A percentile compares a stretch with the other conserved stretches of the same genome.
Evolutionary conservation across 1,284 basidiomycete genomes (phyloP).

Genomic region (Trichosporon faecale): DNA sequence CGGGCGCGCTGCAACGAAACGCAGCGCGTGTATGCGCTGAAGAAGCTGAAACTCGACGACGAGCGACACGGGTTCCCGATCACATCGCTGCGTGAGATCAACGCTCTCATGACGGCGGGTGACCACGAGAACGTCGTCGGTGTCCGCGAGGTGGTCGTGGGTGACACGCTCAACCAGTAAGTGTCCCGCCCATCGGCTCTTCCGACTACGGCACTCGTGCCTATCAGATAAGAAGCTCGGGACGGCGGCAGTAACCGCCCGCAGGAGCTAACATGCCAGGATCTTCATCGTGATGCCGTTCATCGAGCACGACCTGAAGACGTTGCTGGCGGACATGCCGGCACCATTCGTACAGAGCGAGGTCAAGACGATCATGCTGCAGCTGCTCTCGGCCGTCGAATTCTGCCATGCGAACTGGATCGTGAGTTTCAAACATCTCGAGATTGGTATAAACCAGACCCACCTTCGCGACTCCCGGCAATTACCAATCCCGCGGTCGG

Average conservation of each 20-base stretch:
- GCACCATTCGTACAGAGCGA: slow-evolving; percentile 94
- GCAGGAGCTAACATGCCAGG: slow-evolving; percentile 54
- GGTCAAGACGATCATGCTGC: slow-evolving; percentile 92
- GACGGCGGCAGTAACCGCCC: not conserved
- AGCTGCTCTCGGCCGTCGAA: slow-evolving; percentile 86
- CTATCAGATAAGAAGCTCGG: slow-evolving; percentile 8
- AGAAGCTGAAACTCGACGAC: slow-evolving; percentile 97
- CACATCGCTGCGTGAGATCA: slow-evolving; percentile 90
- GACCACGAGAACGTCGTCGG: slow-evolving; percentile 92
- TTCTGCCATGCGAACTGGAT: slow-evolving; percentile 97
- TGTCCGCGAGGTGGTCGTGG: slow-evolving; percentile 94
- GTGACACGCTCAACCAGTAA: slow-evolving; percentile 98
- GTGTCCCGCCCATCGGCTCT: slow-evolving; percentile 48
- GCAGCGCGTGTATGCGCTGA: slow-evolving; percentile 91
- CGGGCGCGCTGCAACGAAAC: slow-evolving; percentile 90
- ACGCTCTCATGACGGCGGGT: slow-evolving; percentile 81
- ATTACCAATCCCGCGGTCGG: not conserved
- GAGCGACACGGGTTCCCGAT: slow-evolving; percentile 99
- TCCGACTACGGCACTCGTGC: slow-evolving; percentile 29
- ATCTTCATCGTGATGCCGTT: slow-evolving; percentile 99
- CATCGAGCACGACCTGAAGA: slow-evolving; percentile 98
- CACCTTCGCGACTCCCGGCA: not conserved
- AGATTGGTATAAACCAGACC: not conserved
- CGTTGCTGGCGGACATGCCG: slow-evolving; percentile 87
- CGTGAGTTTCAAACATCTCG: slow-evolving; percentile 33